Evolutionary conservation across 805 yeast genomes (phyloP).

Genomic region (Ogataea neopini): DNA sequence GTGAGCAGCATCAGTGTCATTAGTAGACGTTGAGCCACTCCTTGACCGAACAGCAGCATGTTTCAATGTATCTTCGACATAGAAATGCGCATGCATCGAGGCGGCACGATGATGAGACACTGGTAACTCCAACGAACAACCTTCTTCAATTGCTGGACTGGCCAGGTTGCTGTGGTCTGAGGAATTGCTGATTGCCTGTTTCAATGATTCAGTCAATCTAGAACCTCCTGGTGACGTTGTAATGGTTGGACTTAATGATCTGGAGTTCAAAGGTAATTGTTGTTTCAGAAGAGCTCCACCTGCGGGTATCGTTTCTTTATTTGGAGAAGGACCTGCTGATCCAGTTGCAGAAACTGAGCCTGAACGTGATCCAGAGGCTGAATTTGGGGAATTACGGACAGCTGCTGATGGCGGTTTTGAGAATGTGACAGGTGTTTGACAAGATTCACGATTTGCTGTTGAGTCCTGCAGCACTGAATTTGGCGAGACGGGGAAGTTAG

Average conservation of each 20-base stretch:
- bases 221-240: slow-evolving; percentile 10
- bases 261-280: slow-evolving; percentile 2
- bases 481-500: slow-evolving; percentile 10
- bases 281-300: slow-evolving; percentile 30
- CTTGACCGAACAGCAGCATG: slow-evolving; percentile 41
- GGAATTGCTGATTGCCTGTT: slow-evolving; percentile 3
- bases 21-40: slow-evolving; percentile 34
- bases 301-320: slow-evolving; percentile 24
- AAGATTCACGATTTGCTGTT: background rate
- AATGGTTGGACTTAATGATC: slow-evolving; percentile 9
- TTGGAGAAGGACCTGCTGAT: slow-evolving; percentile 9
- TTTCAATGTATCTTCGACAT: slow-evolving; percentile 65
- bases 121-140: slow-evolving; percentile 7
- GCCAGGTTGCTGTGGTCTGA: background rate
- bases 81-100: slow-evolving; percentile 79
- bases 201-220: slow-evolving; percentile 30
- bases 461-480: slow-evolving; percentile 6
- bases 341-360: background rate
- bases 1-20: slow-evolving; percentile 25
- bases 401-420: background rate
- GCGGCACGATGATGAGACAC: slow-evolving; percentile 51
- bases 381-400: background rate
- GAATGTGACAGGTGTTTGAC: slow-evolving; percentile 3
- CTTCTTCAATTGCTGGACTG: slow-evolving; percentile 8
- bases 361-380: slow-evolving; percentile 1